A percentile compares a stretch with the other conserved stretches of the same genome.
phyloP scores from a whole-genome alignment of 164 flowering plant genomes.

The Platanus orientalis region DNA sequence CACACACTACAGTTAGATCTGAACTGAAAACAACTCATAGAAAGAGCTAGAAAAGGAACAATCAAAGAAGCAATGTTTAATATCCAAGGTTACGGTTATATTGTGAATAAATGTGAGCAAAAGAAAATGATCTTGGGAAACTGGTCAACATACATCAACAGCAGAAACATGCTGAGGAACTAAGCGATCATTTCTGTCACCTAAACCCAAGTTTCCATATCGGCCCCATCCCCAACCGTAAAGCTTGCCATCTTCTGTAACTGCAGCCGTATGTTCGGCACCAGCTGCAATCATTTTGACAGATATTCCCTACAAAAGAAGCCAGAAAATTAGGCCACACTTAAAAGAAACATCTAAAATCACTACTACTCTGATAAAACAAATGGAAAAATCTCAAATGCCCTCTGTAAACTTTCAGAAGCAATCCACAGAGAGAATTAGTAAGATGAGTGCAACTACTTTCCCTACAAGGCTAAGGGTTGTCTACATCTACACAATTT shows the following conservation, averaged over 20 bases:
- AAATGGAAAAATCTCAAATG: neutral
- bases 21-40: neutral
- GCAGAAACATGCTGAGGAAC: conserved; percentile 74
- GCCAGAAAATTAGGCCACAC: neutral
- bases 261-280: conserved; percentile 96
- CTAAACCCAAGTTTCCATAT: conserved; percentile 95
- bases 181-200: conserved; percentile 87
- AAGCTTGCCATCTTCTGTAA: conserved; percentile 89
- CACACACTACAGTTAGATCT: neutral
- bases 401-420: neutral
- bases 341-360: neutral
- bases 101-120: neutral
- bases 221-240: conserved; percentile 99
- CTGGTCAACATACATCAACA: conserved; percentile 45
- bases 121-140: neutral
- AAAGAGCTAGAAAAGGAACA: neutral
- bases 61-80: neutral
- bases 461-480: too few species aligned
- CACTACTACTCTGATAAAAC: neutral
- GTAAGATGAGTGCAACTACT: too few species aligned
- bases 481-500: too few species aligned
- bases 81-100: neutral
- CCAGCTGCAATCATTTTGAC: conserved; percentile 99
- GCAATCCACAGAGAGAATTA: neutral
- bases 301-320: conserved; percentile 53